Base-by-base conservation (phyloP, 352 stramenopile genomes). In the Phytophthora idaei region DNA sequence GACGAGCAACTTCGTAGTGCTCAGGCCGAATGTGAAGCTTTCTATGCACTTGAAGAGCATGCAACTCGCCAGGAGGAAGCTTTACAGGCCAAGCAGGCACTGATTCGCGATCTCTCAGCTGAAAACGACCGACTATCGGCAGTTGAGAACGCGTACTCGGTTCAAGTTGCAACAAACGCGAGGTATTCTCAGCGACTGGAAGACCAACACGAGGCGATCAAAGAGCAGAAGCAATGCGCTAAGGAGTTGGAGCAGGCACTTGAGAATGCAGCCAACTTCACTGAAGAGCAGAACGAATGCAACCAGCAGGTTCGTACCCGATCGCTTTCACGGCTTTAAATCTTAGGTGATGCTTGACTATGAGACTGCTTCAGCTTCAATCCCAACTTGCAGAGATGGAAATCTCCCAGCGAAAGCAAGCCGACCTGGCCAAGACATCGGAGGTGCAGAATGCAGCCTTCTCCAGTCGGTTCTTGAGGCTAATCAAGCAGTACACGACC, bases 241-340 rank as follows among this genome's bases (percentile, higher is more conserved):
- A 39, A 64, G 1, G 61, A 71, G 1, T 44, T 78, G 10, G 67
- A 81, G 29, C 7, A 37, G 11, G 63, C 63, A 2, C 52, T 81
- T 5, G 66, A 77, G 48, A 57, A 34, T 11, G 73, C 73, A 14
- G 70, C 71, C 9, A 64, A 37, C 8, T 59, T 81, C 15, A 61
- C 57, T 7, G 76, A 83, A 44, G 70, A 77, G 29, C 73, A 83
- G 57, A 81, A 83, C 28, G 41, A 70, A 36, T 67, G 69, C 57
- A 74, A 58, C 29, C 51, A 76, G 12, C 57, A 81, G 60, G 76
- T 84, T 56, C 1, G 69, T 64, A 21, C 21, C 21, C 2, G 28
- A 29, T 36, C 46, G 17, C 25, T 31, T 52, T 52, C 6, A 21
- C 11, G 11, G 1, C 9, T 21, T 46, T 46, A 21, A 21, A 21